These are phyloP conservation scores for Penicillium paxilli DNA, from an alignment of 495 filamentous ascomycete species.

Conservation along the genomic window DNA sequence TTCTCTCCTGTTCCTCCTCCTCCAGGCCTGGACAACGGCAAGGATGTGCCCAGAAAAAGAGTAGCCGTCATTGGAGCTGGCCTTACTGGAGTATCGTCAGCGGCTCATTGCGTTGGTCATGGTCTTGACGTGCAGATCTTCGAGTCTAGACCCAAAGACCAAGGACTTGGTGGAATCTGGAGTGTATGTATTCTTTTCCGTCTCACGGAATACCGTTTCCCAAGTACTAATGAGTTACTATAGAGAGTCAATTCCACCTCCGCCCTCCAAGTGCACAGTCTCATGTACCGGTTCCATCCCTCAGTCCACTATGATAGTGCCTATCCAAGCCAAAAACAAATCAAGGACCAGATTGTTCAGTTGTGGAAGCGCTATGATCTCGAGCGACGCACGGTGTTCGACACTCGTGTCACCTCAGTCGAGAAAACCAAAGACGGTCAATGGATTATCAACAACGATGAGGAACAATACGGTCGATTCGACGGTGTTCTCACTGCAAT, in stretches of 20 bases:
- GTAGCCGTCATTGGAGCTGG: conserved; percentile 84
- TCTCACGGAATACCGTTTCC: conserved; percentile 4
- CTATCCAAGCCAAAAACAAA: conserved; percentile 74
- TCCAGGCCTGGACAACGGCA: conserved; percentile 45
- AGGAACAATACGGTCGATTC: conserved; percentile 64
- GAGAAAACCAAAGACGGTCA: conserved; percentile 66
- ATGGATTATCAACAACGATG: conserved; percentile 83
- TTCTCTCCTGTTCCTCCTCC: conserved; percentile 70
- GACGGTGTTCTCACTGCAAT: conserved; percentile 77
- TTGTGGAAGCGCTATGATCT: conserved; percentile 78
- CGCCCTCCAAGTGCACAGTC: conserved; percentile 75
- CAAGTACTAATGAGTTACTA: not conserved
- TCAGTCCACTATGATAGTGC: conserved; percentile 70
- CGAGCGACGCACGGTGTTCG: conserved; percentile 67
- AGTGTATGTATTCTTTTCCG: conserved; percentile 46
- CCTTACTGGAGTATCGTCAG: conserved; percentile 78
- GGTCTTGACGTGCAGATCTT: conserved; percentile 82
- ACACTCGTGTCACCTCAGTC: conserved; percentile 65
- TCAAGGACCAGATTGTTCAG: conserved; percentile 66
- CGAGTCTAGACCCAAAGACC: conserved; percentile 62
- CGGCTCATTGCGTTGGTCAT: conserved; percentile 84
- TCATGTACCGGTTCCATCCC: conserved; percentile 89
- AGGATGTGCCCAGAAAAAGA: conserved; percentile 49
- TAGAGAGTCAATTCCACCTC: conserved; percentile 83
- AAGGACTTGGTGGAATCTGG: conserved; percentile 79